Percentiles rank a stretch among this genome's conserved stretches.
Evolutionary conservation across 306 rosid species (phyloP).

Genomic region (Vigna radiata): DNA sequence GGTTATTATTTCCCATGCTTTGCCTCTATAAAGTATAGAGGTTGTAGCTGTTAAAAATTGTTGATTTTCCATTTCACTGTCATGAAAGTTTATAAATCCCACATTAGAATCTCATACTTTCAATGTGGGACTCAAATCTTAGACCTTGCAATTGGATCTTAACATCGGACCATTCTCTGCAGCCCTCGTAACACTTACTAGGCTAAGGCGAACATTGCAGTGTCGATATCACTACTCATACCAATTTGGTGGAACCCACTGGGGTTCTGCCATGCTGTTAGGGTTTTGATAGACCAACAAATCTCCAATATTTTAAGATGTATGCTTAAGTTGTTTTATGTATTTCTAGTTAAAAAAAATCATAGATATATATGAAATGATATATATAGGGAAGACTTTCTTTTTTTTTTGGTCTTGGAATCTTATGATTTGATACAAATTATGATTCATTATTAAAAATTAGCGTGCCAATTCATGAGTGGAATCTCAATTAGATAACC

Average conservation of each 20-base stretch:
- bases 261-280: background rate
- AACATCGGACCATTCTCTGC: background rate
- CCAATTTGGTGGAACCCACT: background rate
- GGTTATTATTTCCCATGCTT: slow-evolving; percentile 26
- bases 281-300: background rate
- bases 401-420: background rate
- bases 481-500: background rate
- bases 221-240: background rate
- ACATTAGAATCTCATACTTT: background rate
- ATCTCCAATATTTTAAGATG: background rate
- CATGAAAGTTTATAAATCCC: background rate
- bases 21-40: slow-evolving; percentile 3
- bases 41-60: background rate
- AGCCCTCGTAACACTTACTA: background rate
- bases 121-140: background rate
- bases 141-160: background rate
- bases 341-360: background rate
- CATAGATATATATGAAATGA: background rate
- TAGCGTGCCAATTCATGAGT: background rate
- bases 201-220: background rate
- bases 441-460: background rate
- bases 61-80: background rate
- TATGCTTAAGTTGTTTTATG: no score
- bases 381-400: background rate
- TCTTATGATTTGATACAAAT: background rate